Conservation (phyloP, 1,284 basidiomycete genomes). For the Marasmius oreades region DNA sequence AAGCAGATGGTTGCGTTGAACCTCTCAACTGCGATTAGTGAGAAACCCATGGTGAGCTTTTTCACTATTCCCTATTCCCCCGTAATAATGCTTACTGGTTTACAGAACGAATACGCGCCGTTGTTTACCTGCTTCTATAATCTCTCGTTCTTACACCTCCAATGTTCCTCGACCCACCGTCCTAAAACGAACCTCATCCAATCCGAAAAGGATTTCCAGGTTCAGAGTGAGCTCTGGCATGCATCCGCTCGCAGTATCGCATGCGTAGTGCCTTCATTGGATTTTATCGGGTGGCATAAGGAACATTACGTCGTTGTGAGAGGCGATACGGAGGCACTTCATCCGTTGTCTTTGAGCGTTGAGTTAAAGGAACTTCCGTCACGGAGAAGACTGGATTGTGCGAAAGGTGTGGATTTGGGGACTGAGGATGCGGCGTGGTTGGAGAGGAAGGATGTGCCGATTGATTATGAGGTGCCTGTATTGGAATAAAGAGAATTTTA, state of each 20-base stretch:
- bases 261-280: constrained; percentile 42
- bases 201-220: constrained; percentile 51
- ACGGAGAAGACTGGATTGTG: constrained; percentile 55
- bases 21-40: constrained; percentile 45
- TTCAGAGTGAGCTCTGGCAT: constrained; percentile 56
- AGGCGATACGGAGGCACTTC: constrained; percentile 11
- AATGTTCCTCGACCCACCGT: constrained; percentile 40
- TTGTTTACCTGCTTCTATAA: constrained; percentile 43
- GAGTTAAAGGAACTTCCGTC: constrained; percentile 64
- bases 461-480: constrained; percentile 65
- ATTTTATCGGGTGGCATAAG: constrained; percentile 67
- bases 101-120: constrained; percentile 48
- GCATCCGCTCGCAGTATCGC: constrained; percentile 48
- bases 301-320: constrained; percentile 64
- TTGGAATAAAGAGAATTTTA: constrained; percentile 18
- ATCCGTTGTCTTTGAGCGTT: constrained; percentile 24
- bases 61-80: not conserved
- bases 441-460: constrained; percentile 66
- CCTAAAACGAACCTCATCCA: constrained; percentile 53
- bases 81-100: not conserved
- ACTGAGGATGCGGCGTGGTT: constrained; percentile 62
- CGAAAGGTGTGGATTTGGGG: constrained; percentile 64
- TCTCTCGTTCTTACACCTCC: constrained; percentile 57
- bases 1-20: constrained; percentile 49
- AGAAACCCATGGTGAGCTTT: constrained; percentile 42